Conservation (phyloP, 129 eudicot genomes). For the Arctium lappa region DNA sequence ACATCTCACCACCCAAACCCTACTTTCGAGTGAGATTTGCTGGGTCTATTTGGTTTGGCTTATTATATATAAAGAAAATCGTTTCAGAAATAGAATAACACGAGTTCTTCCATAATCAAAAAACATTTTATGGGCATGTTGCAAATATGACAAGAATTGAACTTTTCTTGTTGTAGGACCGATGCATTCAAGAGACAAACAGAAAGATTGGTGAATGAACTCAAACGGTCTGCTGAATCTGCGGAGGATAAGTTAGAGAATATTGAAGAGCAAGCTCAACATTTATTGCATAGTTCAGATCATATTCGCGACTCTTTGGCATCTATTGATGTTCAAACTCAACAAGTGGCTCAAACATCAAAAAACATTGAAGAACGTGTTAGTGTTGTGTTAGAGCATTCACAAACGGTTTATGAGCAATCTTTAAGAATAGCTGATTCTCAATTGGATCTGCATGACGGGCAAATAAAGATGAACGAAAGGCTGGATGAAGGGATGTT, state of each 20-base stretch:
- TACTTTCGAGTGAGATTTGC: no score
- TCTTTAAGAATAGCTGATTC: constrained; percentile 47
- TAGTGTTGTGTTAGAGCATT: constrained; percentile 36
- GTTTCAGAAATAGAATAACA: background rate
- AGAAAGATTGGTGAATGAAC: constrained; percentile 71
- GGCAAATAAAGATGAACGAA: constrained; percentile 55
- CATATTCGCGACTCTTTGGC: constrained; percentile 51
- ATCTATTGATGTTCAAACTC: constrained; percentile 47
- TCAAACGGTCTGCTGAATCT: constrained; percentile 57
- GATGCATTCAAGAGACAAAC: constrained; percentile 73
- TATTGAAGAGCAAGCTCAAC: constrained; percentile 55
- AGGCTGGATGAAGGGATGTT: constrained; percentile 53
- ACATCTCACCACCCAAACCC: background rate
- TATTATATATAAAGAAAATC: background rate
- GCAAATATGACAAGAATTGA: background rate
- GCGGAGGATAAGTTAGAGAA: constrained; percentile 53
- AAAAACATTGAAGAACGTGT: constrained; percentile 42
- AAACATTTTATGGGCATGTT: background rate
- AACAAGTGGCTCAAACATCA: constrained; percentile 52
- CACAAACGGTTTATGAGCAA: constrained; percentile 46
- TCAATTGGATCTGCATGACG: constrained; percentile 56
- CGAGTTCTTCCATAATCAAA: background rate
- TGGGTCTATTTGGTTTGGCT: background rate
- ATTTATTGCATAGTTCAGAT: constrained; percentile 44
- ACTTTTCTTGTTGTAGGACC: constrained; percentile 36